Evolutionary conservation across 2,329 filamentous ascomycete species (phyloP).

Genomic region (Ambrosiella beaveri): DNA sequence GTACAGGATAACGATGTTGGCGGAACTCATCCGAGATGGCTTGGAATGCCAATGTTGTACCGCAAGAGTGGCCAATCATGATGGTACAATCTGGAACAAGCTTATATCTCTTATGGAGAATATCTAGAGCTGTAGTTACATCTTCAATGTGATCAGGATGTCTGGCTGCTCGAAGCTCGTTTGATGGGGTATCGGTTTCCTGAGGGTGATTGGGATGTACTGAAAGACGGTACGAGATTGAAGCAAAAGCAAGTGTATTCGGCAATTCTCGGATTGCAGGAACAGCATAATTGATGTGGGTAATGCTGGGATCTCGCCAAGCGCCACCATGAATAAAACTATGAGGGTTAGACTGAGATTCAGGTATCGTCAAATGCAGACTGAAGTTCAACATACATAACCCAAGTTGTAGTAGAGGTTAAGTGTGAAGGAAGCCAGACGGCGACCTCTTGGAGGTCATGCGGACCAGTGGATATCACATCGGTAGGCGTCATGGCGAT

Average conservation of each 20-base stretch:
- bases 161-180: slow-evolving; percentile 25
- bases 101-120: slow-evolving; percentile 28
- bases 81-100: slow-evolving; percentile 32
- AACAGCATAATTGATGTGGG: slow-evolving; percentile 11
- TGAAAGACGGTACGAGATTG: slow-evolving; percentile 44
- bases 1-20: slow-evolving; percentile 11
- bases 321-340: slow-evolving; percentile 18
- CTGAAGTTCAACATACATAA: neutral
- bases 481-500: neutral
- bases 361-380: neutral
- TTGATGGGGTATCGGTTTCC: slow-evolving; percentile 13
- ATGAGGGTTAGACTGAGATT: neutral
- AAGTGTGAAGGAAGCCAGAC: neutral
- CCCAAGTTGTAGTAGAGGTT: neutral
- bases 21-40: slow-evolving; percentile 18
- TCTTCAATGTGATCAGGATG: slow-evolving; percentile 46
- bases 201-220: slow-evolving; percentile 29
- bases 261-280: slow-evolving; percentile 5
- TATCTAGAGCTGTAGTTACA: slow-evolving; percentile 32
- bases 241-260: slow-evolving; percentile 17
- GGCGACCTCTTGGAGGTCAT: slow-evolving; percentile 4
- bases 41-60: slow-evolving; percentile 37
- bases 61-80: slow-evolving; percentile 45
- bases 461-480: neutral
- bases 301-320: slow-evolving; percentile 16